Conservation (phyloP, 257 asterid species). For the Voacanga thouarsii region DNA sequence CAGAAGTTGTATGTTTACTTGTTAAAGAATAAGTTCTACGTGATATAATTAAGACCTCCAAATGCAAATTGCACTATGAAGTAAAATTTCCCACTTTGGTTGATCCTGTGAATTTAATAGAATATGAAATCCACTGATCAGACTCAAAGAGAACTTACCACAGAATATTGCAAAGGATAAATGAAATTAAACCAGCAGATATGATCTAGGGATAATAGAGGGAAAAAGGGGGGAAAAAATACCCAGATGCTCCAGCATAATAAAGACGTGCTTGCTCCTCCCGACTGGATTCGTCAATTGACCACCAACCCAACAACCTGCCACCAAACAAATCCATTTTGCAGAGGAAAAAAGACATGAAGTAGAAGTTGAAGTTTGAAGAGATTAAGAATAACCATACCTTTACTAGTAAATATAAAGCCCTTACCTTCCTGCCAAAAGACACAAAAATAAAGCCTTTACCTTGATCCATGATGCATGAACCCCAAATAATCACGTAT, state of each 20-base stretch:
- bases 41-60: not conserved
- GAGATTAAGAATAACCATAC: conserved; percentile 2
- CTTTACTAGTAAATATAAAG: conserved; percentile 6
- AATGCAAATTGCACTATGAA: not conserved
- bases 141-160: not conserved
- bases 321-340: conserved; percentile 17
- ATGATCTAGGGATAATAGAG: not conserved
- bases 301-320: conserved; percentile 99
- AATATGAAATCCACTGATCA: not conserved
- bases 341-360: no score
- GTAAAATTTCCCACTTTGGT: not conserved
- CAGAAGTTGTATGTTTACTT: not conserved
- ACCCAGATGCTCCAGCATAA: conserved; percentile 70
- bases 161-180: not conserved
- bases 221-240: not conserved
- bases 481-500: conserved; percentile 72
- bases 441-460: conserved; percentile 3
- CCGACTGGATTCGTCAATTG: conserved; percentile 90
- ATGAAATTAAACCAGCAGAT: not conserved
- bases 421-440: conserved; percentile 37
- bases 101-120: no score
- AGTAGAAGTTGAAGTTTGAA: not conserved
- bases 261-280: conserved; percentile 93
- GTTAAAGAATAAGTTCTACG: no score
- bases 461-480: conserved; percentile 86